Evolutionary conservation across 2,329 filamentous ascomycete genomes (phyloP), one percentile per base, ranked within the genome.

Genomic region (Colletotrichum caudatum): DNA sequence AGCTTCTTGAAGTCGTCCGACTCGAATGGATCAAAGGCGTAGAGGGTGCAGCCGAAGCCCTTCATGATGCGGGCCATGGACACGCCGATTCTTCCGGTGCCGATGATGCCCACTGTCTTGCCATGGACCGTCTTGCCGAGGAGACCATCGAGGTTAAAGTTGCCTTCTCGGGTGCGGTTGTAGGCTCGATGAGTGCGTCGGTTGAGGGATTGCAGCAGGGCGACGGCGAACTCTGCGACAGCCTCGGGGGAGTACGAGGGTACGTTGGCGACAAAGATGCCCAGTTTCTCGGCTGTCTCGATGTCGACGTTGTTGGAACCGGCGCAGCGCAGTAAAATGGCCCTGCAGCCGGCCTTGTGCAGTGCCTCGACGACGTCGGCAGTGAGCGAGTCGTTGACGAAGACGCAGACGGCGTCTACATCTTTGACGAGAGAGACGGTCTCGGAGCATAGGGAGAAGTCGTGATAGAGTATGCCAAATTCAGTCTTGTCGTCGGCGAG

Each of bases 221-320:
- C 89, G n/a, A 92, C 86, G 51, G 89, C 87, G 76, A 92, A 92
- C 82, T 93, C 91, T 74, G 90, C 90, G 2, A 93, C 91, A 2
- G 90, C 89, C 78, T 92, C 89, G 70, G 91, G 91, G 9, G 89
- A 90, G 81, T 93, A 93, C 3, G 89, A 87, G 1, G 91, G 90
- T 44, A 93, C 90, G 71, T 90, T 89, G 75, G 89, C 89, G 56
- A 92, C 89, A 76, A 88, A 87, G 74, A 93, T 80, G 68, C 86
- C 85, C 4, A 89, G 83, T 26, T 79, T 77, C 75, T 85, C 82
- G 66, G 91, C 91, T 1, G 83, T 81, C 23, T 78, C 78, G 29
- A 92, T 86, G 76, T 92, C 88, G 70, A 92, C 87, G 75, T 91
- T 89, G 82, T 93, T 92, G 84, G 85, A 91, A 68, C 91, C 91